phyloP scores from a whole-genome alignment of 2,329 filamentous ascomycete species.

The Pseudogymnoascus sp. region DNA sequence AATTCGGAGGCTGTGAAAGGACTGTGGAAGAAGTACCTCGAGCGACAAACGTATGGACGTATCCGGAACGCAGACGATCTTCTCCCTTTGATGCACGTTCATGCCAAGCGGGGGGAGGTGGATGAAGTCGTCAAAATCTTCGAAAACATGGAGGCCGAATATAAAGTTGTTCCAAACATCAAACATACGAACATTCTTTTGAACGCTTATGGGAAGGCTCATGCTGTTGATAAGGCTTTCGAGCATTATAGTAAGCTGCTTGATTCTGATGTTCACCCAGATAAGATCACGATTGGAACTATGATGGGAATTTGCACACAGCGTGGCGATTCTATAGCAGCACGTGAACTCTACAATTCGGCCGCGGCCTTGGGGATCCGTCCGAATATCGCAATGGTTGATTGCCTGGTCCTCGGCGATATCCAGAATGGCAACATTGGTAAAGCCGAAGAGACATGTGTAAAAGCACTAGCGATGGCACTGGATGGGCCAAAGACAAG shows the following conservation, averaged over 20 bases:
- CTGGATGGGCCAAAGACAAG: constrained; percentile 48
- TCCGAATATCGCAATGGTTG: constrained; percentile 51
- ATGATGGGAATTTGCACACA: constrained; percentile 66
- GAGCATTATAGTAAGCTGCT: constrained; percentile 56
- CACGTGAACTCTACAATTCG: constrained; percentile 56
- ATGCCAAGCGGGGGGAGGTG: constrained; percentile 62
- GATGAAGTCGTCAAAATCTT: constrained; percentile 54
- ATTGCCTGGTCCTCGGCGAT: constrained; percentile 61
- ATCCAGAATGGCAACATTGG: constrained; percentile 48
- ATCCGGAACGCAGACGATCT: constrained; percentile 26
- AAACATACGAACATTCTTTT: constrained; percentile 72
- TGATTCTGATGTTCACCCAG: constrained; percentile 41
- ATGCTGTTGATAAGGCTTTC: constrained; percentile 61
- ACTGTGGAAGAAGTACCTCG: constrained; percentile 35
- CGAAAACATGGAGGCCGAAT: constrained; percentile 48
- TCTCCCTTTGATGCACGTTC: constrained; percentile 60
- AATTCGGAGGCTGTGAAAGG: constrained; percentile 37
- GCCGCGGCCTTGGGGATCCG: constrained; percentile 48
- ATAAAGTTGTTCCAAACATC: constrained; percentile 49
- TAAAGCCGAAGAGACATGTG: constrained; percentile 53
- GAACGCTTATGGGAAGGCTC: constrained; percentile 58
- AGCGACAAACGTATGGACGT: constrained; percentile 11
- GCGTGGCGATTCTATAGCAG: constrained; percentile 65
- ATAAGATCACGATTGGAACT: constrained; percentile 60
- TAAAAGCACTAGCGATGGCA: constrained; percentile 45